phyloP scores from a whole-genome alignment of 169 alveolate species.

The Fabrea salina region DNA sequence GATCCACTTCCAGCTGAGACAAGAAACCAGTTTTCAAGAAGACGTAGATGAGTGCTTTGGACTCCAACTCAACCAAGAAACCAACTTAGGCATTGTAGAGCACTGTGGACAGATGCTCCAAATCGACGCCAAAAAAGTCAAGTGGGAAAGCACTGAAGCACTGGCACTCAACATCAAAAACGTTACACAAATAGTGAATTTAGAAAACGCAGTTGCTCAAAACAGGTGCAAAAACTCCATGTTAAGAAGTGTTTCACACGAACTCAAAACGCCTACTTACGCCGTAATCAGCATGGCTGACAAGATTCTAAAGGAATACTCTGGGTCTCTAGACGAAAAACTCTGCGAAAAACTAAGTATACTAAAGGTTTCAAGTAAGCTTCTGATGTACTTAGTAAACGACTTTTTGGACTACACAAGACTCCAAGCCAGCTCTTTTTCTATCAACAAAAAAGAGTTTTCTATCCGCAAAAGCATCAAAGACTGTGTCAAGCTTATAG shows the following conservation, averaged over 20 bases:
- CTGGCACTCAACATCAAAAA: neutral
- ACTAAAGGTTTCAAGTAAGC: neutral
- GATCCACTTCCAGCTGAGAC: neutral
- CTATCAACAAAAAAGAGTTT: neutral
- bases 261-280: neutral
- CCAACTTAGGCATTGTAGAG: neutral
- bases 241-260: neutral
- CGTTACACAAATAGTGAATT: neutral
- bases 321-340: neutral
- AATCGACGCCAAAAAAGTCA: neutral
- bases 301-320: neutral
- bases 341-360: neutral
- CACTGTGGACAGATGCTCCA: no score
- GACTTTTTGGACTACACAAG: neutral
- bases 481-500: neutral
- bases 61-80: neutral
- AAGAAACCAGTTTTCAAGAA: neutral
- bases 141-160: neutral
- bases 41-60: neutral
- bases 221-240: neutral
- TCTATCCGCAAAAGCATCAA: neutral
- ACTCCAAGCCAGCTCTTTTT: neutral
- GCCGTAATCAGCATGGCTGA: neutral
- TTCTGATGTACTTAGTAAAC: neutral
- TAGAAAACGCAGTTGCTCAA: neutral